Conservation (phyloP, 495 filamentous ascomycete species). For the Tuber brumale region DNA sequence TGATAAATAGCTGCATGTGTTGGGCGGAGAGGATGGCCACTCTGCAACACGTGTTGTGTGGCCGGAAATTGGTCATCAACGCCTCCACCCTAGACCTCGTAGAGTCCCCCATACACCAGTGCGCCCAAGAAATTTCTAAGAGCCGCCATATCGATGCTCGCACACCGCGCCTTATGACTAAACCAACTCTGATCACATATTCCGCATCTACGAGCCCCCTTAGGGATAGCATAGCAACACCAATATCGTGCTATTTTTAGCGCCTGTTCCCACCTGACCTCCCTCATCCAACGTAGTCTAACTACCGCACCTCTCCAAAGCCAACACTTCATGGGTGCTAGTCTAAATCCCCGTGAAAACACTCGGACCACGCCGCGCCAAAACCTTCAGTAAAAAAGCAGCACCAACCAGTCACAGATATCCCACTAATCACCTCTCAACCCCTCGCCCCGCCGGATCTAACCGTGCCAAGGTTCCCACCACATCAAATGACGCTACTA, state of each 20-base stretch:
- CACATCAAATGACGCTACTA: too few relatives aligned
- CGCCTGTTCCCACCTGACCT: background rate
- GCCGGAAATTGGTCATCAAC: background rate
- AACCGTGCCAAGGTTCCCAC: too few relatives aligned
- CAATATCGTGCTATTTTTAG: background rate
- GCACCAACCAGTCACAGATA: background rate
- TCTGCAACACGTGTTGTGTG: background rate
- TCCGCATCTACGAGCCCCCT: background rate
- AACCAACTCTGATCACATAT: background rate
- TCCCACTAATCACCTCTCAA: background rate
- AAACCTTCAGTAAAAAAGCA: background rate
- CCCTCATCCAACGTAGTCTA: background rate
- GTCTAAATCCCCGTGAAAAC: background rate
- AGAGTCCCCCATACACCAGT: background rate
- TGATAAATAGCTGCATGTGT: background rate
- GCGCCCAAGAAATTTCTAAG: background rate
- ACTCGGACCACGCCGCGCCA: background rate
- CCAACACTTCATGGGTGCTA: background rate
- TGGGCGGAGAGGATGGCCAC: background rate
- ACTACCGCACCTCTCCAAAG: background rate
- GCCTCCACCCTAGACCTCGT: background rate
- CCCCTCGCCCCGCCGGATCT: background rate
- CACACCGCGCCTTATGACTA: background rate
- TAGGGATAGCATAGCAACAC: background rate
- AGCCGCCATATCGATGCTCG: background rate